Evolutionary conservation across 2,329 filamentous ascomycete species (phyloP), one percentile per base, ranked within the genome.

Genomic region (Fonsecaea pedrosoi): DNA sequence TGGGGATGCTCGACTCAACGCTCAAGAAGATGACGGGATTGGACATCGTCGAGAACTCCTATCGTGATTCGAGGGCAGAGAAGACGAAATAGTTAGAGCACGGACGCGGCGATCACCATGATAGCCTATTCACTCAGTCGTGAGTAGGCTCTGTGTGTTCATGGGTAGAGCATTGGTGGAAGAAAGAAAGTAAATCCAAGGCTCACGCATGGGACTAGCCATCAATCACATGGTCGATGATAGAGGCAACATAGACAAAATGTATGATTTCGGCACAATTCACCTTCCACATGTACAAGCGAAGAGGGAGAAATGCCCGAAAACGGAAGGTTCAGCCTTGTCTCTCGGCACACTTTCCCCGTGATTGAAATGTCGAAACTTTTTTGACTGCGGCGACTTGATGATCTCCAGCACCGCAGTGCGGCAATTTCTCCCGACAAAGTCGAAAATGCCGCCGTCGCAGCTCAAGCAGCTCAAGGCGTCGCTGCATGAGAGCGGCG

Each of bases 381-480:
- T 50, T 61, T 61, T 61, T 53, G 59, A 30, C 45, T 35, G 59
- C 59, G n/a, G 59, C 34, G 18, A 54, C 59, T 60, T 25, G 25
- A 25, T 18, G 3, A 50, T 50, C 21, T 25, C 45, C 9, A 25
- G 18, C 21, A 21, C 10, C 6, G 18, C 45, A 25, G 45, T 50
- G 45, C 45, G 18, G 21, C 21, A 48, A 8, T 25, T 25, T 60
- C 25, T 18, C 57, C 30, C 15, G 13, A 32, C 15, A 25, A 50
- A 32, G 40, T 40, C 57, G 18, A 42, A 35, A 54, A 99, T 99
- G 95, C 89, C 94, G 73, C 92, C 94, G 70, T 99, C 96, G 12
- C 96, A 99, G 83, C 86, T 99, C 66, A 99, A 98, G 82, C 91
- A 94, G 79, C 86, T 99, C 54, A 99, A 98, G 82, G 86, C 92